phyloP scores from a whole-genome alignment of 176 grass and related monocot species.

The Saccharum spontaneum region DNA sequence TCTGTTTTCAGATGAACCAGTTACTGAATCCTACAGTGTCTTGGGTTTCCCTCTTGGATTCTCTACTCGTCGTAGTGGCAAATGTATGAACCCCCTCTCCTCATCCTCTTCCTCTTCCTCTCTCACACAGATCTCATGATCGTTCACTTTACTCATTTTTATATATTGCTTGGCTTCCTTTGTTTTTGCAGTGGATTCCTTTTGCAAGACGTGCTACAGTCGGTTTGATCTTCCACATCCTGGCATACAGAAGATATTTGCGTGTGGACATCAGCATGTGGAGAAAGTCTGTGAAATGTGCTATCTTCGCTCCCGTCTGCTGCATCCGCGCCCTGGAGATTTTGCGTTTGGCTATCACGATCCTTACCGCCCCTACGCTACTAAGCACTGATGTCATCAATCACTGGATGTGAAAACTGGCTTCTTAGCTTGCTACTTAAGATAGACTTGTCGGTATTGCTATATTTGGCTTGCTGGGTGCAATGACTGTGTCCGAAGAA shows the following conservation, averaged over 20 bases:
- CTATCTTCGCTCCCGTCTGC: neutral
- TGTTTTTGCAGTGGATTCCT: conserved; percentile 3
- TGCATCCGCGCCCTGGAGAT: neutral
- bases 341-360: neutral
- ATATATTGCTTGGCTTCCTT: neutral
- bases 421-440: no score
- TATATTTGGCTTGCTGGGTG: no score
- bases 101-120: neutral
- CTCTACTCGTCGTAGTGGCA: neutral
- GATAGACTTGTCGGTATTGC: no score
- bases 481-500: no score
- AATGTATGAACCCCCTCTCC: neutral
- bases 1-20: neutral
- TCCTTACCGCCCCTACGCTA: neutral
- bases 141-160: no score
- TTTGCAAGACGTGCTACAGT: neutral
- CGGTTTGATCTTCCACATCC: neutral
- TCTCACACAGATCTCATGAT: neutral
- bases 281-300: neutral
- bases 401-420: neutral
- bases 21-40: neutral
- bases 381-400: neutral
- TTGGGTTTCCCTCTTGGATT: neutral
- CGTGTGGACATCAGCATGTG: neutral
- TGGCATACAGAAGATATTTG: neutral